A percentile compares a stretch with the other conserved stretches of the same genome.
Evolutionary conservation across 805 yeast genomes (phyloP).

Genomic region (Yamadazyma paraphyllophila): DNA sequence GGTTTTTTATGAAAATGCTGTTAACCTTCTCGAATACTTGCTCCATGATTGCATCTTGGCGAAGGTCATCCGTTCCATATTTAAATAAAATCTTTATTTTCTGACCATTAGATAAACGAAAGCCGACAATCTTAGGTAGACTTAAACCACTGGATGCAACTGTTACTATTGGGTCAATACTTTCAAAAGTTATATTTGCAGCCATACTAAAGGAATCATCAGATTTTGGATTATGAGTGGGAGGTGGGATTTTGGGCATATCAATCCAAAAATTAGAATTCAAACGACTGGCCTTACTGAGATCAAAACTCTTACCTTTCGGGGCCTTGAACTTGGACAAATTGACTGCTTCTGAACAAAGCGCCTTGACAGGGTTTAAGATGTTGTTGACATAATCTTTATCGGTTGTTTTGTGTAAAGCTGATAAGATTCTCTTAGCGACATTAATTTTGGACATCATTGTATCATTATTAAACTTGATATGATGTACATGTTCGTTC

Average conservation of each 20-base stretch:
- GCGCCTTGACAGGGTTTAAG: constrained; percentile 44
- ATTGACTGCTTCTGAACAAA: constrained; percentile 50
- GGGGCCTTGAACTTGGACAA: constrained; percentile 49
- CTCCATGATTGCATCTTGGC: constrained; percentile 97
- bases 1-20: constrained; percentile 53
- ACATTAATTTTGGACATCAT: constrained; percentile 45
- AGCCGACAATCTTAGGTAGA: constrained; percentile 73
- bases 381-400: constrained; percentile 15
- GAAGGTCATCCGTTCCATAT: constrained; percentile 84
- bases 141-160: constrained; percentile 86
- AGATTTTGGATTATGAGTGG: constrained; percentile 42
- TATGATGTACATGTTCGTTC: constrained; percentile 41
- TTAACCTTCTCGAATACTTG: constrained; percentile 92
- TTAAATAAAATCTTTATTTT: constrained; percentile 64
- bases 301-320: constrained; percentile 28
- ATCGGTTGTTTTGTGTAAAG: constrained; percentile 2
- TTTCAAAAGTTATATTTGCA: constrained; percentile 27
- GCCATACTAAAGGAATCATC: no score
- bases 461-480: constrained; percentile 24
- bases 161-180: constrained; percentile 44
- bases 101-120: constrained; percentile 57
- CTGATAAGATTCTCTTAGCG: constrained; percentile 49
- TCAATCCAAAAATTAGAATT: constrained; percentile 51
- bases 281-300: constrained; percentile 30
- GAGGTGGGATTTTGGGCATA: constrained; percentile 63